phyloP scores from a whole-genome alignment of 768 basidiomycete genomes.

The Boletellus ananas region DNA sequence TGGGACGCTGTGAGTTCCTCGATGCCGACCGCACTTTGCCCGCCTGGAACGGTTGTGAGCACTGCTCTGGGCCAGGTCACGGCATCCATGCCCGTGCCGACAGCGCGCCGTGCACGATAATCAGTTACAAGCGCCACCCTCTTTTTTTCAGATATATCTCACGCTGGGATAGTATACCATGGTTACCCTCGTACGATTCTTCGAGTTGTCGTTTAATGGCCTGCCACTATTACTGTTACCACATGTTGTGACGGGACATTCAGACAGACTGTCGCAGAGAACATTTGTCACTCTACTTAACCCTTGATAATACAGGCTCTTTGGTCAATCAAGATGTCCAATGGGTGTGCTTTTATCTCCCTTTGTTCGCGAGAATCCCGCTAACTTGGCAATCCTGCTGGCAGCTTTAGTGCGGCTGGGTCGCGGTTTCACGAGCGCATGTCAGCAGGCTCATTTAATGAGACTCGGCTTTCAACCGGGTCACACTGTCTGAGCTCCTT shows the following conservation, averaged over 20 bases:
- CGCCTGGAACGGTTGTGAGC: constrained; percentile 10
- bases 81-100: not conserved
- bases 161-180: not conserved
- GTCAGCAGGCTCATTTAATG: no score
- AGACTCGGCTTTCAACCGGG: no score
- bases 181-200: not conserved
- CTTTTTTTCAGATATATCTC: not conserved
- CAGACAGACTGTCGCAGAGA: not conserved
- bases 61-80: not conserved
- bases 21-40: constrained; percentile 46
- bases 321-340: not conserved
- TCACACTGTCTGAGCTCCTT: not conserved
- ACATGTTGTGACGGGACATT: not conserved
- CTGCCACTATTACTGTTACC: not conserved
- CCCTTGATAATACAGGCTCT: not conserved
- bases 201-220: not conserved
- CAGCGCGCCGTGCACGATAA: constrained; percentile 7
- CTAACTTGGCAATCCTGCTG: constrained; percentile 2
- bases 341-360: constrained; percentile 8
- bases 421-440: no score
- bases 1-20: constrained; percentile 55
- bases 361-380: not conserved
- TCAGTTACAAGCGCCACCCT: not conserved
- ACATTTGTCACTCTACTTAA: constrained; percentile 1
- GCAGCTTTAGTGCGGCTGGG: not conserved